A percentile compares a stretch with the other conserved stretches of the same genome.
phyloP scores from a whole-genome alignment of 208 protist species.

The Trypanosoma congolense region DNA sequence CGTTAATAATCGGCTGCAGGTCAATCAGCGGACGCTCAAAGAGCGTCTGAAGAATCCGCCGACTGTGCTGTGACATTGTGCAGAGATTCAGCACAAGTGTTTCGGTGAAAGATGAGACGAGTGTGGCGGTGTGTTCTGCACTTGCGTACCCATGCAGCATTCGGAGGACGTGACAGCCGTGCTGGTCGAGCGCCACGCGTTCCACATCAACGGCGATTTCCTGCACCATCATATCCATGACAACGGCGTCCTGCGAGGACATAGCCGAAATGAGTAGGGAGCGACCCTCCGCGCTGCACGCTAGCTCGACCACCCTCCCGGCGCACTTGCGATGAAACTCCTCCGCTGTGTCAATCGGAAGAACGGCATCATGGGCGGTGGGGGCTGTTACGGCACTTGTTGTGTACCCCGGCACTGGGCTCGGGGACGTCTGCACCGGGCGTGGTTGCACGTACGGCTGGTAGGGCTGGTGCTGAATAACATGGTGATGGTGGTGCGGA shows the following conservation, averaged over 20 bases:
- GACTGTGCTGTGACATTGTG: constrained; percentile 76
- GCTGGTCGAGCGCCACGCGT: constrained; percentile 50
- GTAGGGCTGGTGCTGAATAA: neutral
- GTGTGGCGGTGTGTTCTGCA: constrained; percentile 36
- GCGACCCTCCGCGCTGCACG: constrained; percentile 59
- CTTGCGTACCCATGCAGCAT: constrained; percentile 43
- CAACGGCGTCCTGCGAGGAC: constrained; percentile 33
- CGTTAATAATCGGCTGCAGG: constrained; percentile 49
- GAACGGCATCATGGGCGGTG: neutral
- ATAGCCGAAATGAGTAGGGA: constrained; percentile 40
- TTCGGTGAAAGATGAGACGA: constrained; percentile 58
- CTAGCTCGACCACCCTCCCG: constrained; percentile 49
- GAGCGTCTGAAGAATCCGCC: constrained; percentile 62
- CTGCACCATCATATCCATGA: constrained; percentile 31
- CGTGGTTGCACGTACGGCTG: neutral
- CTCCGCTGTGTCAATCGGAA: constrained; percentile 17
- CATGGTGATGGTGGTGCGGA: neutral
- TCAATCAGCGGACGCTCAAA: constrained; percentile 68
- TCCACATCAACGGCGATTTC: constrained; percentile 54
- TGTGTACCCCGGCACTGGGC: neutral
- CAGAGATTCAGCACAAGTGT: constrained; percentile 76
- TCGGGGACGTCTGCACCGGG: neutral
- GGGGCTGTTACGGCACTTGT: neutral
- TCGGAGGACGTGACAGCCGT: constrained; percentile 77
- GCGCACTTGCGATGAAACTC: constrained; percentile 26